A percentile compares a stretch with the other conserved stretches of the same genome.
Conservation (phyloP, 768 basidiomycete species). For the Tulasnella sp. region DNA sequence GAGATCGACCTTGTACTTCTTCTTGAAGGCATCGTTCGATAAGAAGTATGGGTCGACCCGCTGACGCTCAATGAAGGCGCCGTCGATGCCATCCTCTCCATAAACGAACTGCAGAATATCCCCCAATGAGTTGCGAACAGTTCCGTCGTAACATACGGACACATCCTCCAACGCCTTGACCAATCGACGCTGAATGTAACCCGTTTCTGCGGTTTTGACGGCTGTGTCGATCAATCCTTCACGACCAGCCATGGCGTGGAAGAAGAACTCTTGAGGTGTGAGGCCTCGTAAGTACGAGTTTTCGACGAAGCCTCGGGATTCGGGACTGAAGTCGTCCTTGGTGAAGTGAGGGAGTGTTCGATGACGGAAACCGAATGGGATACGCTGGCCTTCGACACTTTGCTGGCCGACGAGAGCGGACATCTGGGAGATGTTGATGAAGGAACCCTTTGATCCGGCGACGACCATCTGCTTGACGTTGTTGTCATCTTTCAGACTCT, state of each 20-base stretch:
- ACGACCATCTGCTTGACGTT: constrained; percentile 99
- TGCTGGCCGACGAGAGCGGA: constrained; percentile 98
- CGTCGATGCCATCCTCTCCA: constrained; percentile 99
- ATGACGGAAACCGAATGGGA: constrained; percentile 96
- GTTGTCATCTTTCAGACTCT: constrained; percentile 96
- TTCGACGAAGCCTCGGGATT: constrained; percentile 96
- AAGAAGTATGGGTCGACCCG: constrained; percentile 81
- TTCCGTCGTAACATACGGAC: constrained; percentile 95
- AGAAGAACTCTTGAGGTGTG: constrained; percentile 98
- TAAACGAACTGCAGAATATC: constrained; percentile 95
- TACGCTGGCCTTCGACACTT: constrained; percentile 94
- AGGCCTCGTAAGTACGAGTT: constrained; percentile 95
- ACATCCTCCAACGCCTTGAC: constrained; percentile 98
- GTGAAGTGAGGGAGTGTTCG: constrained; percentile 95
- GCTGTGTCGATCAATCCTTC: constrained; percentile 99
- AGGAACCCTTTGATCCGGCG: constrained; percentile 95
- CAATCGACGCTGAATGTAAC: constrained; percentile 95
- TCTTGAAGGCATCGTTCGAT: constrained; percentile 72
- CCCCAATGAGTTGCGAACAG: constrained; percentile 92
- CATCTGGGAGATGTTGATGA: constrained; percentile 99
- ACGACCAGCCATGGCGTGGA: constrained; percentile 99
- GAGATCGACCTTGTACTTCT: constrained; percentile 89
- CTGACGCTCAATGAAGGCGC: constrained; percentile 93
- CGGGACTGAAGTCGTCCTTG: constrained; percentile 97
- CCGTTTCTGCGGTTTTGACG: constrained; percentile 98